Conservation (phyloP, 192 early-diverging fungal genomes). For the Umbelopsis isabellina region DNA sequence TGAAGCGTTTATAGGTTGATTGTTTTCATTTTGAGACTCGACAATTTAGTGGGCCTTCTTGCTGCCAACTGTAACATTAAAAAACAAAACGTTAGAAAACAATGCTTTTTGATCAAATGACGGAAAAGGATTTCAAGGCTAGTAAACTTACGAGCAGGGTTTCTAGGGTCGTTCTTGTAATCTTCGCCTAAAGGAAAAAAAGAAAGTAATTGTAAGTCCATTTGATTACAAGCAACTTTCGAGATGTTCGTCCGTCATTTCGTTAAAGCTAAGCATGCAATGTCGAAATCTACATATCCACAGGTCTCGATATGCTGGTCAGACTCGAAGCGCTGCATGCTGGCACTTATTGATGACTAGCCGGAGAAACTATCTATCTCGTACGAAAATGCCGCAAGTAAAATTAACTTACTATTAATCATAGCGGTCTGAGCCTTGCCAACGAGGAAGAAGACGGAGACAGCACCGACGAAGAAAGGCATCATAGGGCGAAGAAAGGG, state of each 20-base stretch:
- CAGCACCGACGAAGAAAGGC: constrained; percentile 58
- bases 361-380: background rate
- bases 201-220: background rate
- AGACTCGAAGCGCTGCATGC: too few relatives aligned
- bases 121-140: background rate
- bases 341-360: too few relatives aligned
- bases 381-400: background rate
- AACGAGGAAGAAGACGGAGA: constrained; percentile 53
- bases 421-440: constrained; percentile 46
- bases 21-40: background rate
- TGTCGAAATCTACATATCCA: background rate
- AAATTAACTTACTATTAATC: constrained; percentile 48
- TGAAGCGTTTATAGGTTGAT: constrained; percentile 15
- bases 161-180: constrained; percentile 61
- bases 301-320: background rate
- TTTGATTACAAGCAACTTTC: background rate
- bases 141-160: constrained; percentile 54
- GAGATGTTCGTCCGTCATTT: background rate
- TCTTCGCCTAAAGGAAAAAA: constrained; percentile 41
- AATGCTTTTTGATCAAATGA: background rate
- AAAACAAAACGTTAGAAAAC: background rate
- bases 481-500: constrained; percentile 55
- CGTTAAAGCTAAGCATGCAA: background rate
- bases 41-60: constrained; percentile 43
- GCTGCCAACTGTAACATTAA: constrained; percentile 25